These are phyloP conservation scores for Euphorbia celastroides DNA, from an alignment of 441 rosid genomes.

Conservation along the genomic window DNA sequence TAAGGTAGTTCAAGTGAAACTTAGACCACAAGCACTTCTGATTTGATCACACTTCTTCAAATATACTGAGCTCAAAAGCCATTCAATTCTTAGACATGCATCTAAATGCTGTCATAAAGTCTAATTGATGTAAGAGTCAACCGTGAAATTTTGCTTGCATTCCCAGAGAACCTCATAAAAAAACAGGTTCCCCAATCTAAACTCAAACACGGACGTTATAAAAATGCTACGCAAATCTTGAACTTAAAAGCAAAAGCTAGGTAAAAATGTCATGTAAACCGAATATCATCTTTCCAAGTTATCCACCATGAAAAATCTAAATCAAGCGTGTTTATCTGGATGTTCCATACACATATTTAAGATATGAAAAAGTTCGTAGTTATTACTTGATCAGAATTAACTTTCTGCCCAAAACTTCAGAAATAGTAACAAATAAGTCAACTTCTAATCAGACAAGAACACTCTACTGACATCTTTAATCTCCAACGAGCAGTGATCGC, in stretches of 20 bases:
- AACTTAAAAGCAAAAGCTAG: background rate
- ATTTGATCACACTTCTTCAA: background rate
- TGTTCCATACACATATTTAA: background rate
- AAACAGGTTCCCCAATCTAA: background rate
- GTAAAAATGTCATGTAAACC: background rate
- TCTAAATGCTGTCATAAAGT: background rate
- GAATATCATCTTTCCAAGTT: slow-evolving; percentile 1
- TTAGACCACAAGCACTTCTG: background rate
- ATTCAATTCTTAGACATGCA: background rate
- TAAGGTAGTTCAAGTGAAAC: background rate
- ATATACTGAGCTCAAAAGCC: background rate
- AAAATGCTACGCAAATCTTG: too few species aligned
- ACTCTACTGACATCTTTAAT: background rate
- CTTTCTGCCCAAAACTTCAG: background rate
- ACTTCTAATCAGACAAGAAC: background rate
- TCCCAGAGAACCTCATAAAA: background rate
- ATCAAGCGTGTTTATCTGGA: background rate
- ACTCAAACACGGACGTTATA: too few species aligned
- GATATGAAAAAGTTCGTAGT: background rate
- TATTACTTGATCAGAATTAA: background rate
- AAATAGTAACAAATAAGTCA: background rate
- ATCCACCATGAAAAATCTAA: background rate
- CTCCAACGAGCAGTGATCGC: background rate
- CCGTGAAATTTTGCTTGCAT: background rate
- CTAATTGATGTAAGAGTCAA: background rate